Conservation (phyloP, 2,329 filamentous ascomycete species). For the Beauveria brongniartii region DNA sequence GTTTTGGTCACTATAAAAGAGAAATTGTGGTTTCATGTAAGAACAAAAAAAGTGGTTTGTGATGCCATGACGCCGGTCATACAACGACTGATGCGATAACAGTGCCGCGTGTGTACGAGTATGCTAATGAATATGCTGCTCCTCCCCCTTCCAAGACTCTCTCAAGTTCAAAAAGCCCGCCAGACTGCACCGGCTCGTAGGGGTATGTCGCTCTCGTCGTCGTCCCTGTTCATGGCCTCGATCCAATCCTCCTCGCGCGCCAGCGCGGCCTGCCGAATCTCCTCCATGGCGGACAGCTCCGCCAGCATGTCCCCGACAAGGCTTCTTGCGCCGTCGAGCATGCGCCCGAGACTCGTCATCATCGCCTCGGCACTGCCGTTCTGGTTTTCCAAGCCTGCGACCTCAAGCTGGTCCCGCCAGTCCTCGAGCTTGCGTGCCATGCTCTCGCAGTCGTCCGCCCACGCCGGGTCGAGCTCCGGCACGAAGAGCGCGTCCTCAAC, state of each 20-base stretch:
- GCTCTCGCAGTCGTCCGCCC: conserved; percentile 50
- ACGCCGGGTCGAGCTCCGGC: conserved; percentile 45
- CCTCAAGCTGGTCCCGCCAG: conserved; percentile 41
- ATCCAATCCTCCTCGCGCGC: conserved; percentile 53
- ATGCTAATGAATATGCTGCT: neutral
- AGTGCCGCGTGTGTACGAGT: no score
- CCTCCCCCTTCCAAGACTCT: neutral
- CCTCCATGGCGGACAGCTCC: conserved; percentile 55
- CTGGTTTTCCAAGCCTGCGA: conserved; percentile 12
- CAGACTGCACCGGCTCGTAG: conserved; percentile 40
- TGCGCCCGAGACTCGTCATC: conserved; percentile 33
- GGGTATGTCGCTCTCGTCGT: conserved; percentile 25
- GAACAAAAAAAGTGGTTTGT: neutral
- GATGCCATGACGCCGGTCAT: neutral
- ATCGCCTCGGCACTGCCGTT: conserved; percentile 11
- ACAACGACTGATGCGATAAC: neutral
- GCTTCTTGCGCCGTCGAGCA: conserved; percentile 38
- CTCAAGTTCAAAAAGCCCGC: conserved; percentile 27
- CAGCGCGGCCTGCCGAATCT: conserved; percentile 51
- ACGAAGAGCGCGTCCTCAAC: conserved; percentile 37
- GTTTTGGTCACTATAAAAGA: neutral
- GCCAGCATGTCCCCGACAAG: conserved; percentile 51
- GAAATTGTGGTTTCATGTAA: neutral
- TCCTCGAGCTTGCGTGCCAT: conserved; percentile 47
- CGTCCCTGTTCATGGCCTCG: conserved; percentile 40